Evolutionary conservation across 371 early-diverging fungal genomes (phyloP), one percentile per base, ranked within the genome.

Genomic region (Mortierella sp.): DNA sequence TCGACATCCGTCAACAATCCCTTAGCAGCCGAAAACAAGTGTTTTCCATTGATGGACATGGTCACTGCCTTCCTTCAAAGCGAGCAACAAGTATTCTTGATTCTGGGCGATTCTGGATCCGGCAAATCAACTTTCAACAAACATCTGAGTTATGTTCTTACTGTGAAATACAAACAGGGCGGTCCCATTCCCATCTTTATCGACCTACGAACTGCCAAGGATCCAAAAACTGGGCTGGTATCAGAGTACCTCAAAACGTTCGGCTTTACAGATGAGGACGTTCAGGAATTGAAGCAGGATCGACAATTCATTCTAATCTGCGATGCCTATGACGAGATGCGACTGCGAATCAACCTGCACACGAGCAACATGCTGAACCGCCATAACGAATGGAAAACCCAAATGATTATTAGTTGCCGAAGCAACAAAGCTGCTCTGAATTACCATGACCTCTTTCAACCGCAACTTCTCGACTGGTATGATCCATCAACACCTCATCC

Each of bases 101-200:
- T 80, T 2, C 54, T 80, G 31, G 80, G 80, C 52, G 65, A 80
- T 72, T 75, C 75, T 14, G 80, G 80, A 63, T 58, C 76, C 26
- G 80, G 80, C 31, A 80, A 80, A 63, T 72, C 80, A 60, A 80
- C 80, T 44, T 80, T 80, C 68, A 80, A 54, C 63, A 58, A 54
- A 9, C 44, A 75, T 7, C 48, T 80, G 16, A 76, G 72, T 9
- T 10, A 70, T 31, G 2, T 11, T 6, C 54, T 80, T 24, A 72
- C 52, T 60, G 10, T 44, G 8, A 28, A 70, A 0, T 80, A 80
- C 73, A 45, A 45, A 0, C 57, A 48, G 28, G 71, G 42, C 10
- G 38, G 28, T 6, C 54, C 21, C 5, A 80, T 80, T 16, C 80
- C 80, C 1, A 28, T 80, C 21, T 54, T 60, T 48, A 55, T 80